Conservation (phyloP, 208 protist genomes). For the Cochliopodium minus region DNA sequence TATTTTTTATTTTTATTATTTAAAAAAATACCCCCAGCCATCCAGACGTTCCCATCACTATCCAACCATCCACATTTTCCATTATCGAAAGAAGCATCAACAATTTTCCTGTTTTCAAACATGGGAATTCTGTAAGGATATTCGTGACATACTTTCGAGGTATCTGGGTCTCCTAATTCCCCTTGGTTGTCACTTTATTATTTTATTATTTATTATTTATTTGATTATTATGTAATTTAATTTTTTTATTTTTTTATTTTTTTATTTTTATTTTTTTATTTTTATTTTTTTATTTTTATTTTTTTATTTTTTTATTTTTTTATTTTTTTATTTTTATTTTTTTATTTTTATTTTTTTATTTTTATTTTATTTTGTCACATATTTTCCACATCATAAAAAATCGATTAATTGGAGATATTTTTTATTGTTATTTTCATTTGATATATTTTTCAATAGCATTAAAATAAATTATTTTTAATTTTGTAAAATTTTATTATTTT, state of each 20-base stretch:
- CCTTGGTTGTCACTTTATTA: too few species aligned
- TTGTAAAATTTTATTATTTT: slow-evolving; percentile 1
- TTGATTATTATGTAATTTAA: slow-evolving; percentile 2
- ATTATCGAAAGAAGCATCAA: too few species aligned
- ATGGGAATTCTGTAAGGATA: too few species aligned
- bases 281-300: slow-evolving; percentile 5
- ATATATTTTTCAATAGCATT: neutral
- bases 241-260: slow-evolving; percentile 5
- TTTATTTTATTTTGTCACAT: slow-evolving; percentile 3
- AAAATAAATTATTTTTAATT: slow-evolving; percentile 5
- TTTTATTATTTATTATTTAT: too few species aligned
- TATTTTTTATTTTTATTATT: slow-evolving; percentile 5
- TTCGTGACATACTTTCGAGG: too few species aligned
- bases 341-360: slow-evolving; percentile 1
- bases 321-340: slow-evolving; percentile 2
- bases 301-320: slow-evolving; percentile 3
- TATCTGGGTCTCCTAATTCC: too few species aligned
- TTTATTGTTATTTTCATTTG: slow-evolving; percentile 1
- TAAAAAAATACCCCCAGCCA: too few species aligned
- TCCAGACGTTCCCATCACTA: too few species aligned
- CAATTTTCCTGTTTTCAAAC: too few species aligned
- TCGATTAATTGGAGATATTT: neutral
- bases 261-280: slow-evolving; percentile 5
- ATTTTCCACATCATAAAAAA: neutral
- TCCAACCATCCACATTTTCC: too few species aligned